Base-by-base conservation (phyloP, 2,329 filamentous ascomycete species). In the Fusarium beomiforme region DNA sequence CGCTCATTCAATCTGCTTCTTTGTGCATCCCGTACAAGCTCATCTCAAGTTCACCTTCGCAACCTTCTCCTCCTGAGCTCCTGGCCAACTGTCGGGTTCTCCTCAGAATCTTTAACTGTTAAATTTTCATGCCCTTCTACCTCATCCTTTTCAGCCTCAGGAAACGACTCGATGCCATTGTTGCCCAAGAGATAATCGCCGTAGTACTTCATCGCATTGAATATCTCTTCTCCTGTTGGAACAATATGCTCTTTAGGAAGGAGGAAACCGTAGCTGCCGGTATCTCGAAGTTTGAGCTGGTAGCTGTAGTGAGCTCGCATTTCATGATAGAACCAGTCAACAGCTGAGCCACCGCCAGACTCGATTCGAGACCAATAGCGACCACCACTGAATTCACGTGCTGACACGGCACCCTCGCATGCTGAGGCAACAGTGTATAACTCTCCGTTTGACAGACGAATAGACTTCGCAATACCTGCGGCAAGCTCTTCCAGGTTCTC, bases 301-400 rank as follows among this genome's bases (percentile, higher is more conserved):
- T 97, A 98, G 64, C 94, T 93, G 79, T 93, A 97, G 69, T 89
- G 90, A 21, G 95, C 93, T 49, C 87, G 85, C 67, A 98, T 82
- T 76, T 97, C 92, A 75, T 97, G 93, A 79, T 97, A 97, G 81
- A 99, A 97, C 90, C 93, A 98, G 81, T 98, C 96, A 43, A 98
- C 89, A 3, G 93, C 93, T 51, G 93, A 95, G 5, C 95, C 95
- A 41, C 95, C 95, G 6, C 91, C 90, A 1, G 88, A 88, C 78
- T 96, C 93, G 69, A 95, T 88, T 41, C 89, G 85, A 6, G 78
- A 72, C 73, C 73, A 75, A 29, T 68, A 60, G 24, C 70, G 67
- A 11, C 73, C 62, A 3, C 60, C 68, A 5, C 62, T 64, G 59
- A 73, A 61, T 77, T 76, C 75, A 19, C 71, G 68, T 7, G 70